Evolutionary conservation across 768 basidiomycete genomes (phyloP), one percentile per base, ranked within the genome.

Genomic region (Pleurotus tuoliensis): DNA sequence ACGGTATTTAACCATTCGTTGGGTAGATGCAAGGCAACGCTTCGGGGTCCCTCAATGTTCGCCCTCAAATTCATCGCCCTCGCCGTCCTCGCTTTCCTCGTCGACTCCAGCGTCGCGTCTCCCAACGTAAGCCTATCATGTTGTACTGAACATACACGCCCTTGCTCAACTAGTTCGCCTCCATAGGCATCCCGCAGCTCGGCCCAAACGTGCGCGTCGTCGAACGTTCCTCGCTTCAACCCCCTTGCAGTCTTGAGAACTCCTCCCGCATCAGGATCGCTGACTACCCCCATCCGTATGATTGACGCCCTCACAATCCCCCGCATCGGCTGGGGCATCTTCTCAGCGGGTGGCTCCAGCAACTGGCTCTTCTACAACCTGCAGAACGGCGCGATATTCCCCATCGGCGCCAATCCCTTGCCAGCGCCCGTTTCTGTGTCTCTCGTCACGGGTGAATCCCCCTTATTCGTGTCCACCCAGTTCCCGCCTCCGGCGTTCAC

Each of bases 401-500:
- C 48, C 12, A 49, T 16, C 15, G 30, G 15, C 25, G 37, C 48
- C 13, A 34, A 43, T 27, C 24, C 48, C 48, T 49, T 30, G 27
- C 48, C 48, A 9, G 48, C 48, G 13, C 48, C 48, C n/a, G 27
- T 49, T 6, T 30, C 25, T 9, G 12, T 49, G 15, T 15, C 25
- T 25, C 13, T 49, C 20, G 37, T 13, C 25, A 34, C 4, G 1
- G 48, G 48, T 8, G 24, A 15, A 30, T 49, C 48, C 2, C 48
- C 48, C n/a, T 49, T 49, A 12, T 49, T 49, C 47, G 47, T 49
- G 13, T 50, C 48, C 22, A 50, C 27, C 9, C 48, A 50, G 25
- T 50, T 50, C 27, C 48, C 48, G 8, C 48, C 48, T 27, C 48
- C 48, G 24, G 48, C 27, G 13, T 50, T 50, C 30, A 30, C 48